A percentile compares a stretch with the other conserved stretches of the same genome.
Evolutionary conservation across 495 filamentous ascomycete species (phyloP).

Genomic region (Penicillium steckii): DNA sequence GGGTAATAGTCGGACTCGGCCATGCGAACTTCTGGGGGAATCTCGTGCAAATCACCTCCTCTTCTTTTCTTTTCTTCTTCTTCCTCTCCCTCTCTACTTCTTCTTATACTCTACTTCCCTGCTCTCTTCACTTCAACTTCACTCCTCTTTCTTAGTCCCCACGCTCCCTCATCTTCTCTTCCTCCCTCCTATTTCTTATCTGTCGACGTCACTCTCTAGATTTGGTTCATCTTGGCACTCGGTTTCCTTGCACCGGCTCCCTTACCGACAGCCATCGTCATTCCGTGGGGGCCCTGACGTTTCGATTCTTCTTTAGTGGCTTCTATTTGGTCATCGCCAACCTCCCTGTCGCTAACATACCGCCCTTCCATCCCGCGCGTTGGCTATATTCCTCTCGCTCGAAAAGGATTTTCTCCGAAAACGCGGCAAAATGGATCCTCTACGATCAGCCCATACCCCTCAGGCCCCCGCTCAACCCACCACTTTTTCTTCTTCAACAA

Average conservation of each 20-base stretch:
- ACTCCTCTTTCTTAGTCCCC: neutral
- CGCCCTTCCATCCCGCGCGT: neutral
- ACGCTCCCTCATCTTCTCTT: conserved; percentile 1
- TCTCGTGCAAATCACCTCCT: conserved; percentile 1
- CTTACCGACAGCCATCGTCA: conserved; percentile 5
- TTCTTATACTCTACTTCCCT: neutral
- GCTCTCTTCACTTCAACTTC: neutral
- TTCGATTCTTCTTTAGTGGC: conserved; percentile 8
- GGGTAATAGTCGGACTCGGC: conserved; percentile 22
- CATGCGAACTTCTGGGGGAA: conserved; percentile 12
- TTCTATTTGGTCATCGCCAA: conserved; percentile 2
- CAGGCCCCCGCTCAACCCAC: conserved; percentile 14
- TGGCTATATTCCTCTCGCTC: neutral
- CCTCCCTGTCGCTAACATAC: conserved; percentile 4
- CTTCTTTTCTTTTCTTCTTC: conserved; percentile 1
- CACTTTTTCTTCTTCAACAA: conserved; percentile 14
- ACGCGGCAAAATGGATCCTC: conserved; percentile 23
- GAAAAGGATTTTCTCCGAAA: neutral
- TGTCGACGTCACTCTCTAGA: conserved; percentile 14
- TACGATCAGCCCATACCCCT: conserved; percentile 15
- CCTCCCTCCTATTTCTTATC: no score
- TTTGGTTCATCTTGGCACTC: neutral
- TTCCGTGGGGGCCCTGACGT: conserved; percentile 10
- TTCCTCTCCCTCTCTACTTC: neutral
- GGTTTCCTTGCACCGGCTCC: conserved; percentile 1